These are phyloP conservation scores for Sporothrix brasiliensis DNA, from an alignment of 2,329 filamentous ascomycete genomes.

Conservation along the genomic window DNA sequence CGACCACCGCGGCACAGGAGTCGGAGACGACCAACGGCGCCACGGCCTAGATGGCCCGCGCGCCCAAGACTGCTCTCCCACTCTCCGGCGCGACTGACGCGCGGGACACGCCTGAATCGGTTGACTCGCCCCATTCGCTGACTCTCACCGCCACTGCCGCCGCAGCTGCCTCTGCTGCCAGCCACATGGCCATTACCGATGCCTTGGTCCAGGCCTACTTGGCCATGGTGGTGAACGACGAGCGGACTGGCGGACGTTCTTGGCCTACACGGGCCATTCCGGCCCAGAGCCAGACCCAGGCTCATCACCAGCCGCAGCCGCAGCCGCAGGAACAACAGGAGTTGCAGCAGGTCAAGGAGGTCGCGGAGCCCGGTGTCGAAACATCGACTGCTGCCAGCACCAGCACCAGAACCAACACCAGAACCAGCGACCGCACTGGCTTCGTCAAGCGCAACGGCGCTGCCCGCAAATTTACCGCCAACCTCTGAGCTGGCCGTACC, in stretches of 20 bases:
- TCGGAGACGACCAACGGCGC: background rate
- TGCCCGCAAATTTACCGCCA: background rate
- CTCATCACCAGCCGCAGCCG: background rate
- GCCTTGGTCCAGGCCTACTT: background rate
- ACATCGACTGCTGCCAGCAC: background rate
- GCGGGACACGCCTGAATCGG: too few relatives aligned
- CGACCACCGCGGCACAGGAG: background rate
- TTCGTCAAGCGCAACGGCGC: too few relatives aligned
- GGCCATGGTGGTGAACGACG: background rate
- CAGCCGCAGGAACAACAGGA: background rate
- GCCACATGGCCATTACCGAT: background rate
- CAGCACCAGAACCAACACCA: background rate
- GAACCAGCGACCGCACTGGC: background rate
- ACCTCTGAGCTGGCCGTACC: background rate
- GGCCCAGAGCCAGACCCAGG: background rate
- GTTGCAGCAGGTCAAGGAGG: background rate
- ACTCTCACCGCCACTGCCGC: background rate
- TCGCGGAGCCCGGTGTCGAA: background rate
- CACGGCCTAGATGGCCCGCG: background rate
- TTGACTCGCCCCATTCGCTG: background rate
- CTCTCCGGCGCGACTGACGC: too few relatives aligned
- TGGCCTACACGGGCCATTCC: background rate
- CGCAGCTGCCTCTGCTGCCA: background rate
- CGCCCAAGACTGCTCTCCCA: background rate
- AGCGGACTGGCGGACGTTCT: background rate